Evolutionary conservation across 2,329 filamentous ascomycete genomes (phyloP), one percentile per base, ranked within the genome.

Genomic region (Leptodontidium sp.): DNA sequence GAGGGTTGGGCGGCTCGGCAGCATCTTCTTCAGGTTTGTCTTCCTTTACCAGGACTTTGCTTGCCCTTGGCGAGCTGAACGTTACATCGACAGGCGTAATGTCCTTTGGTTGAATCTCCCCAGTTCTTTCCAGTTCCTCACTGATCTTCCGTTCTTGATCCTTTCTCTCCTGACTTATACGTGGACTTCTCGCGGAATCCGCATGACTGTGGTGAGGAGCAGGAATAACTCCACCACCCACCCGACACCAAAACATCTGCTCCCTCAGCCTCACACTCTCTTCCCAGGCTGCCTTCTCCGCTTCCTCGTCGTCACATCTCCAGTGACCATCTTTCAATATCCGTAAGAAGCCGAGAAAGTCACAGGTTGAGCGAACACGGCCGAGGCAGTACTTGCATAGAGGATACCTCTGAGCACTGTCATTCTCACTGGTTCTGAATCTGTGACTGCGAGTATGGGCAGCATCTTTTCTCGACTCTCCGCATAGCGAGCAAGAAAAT

Each of bases 191-290:
- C 6, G 66, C 57, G 12, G 66, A n/a, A 17, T 76, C 74, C 3
- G 63, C 29, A 49, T 75, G 71, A 21, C 66, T 61, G 58, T 75
- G 71, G 24, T 77, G 74, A 15, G 64, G 43, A 49, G 68, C 66
- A 1, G 95, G 96, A 14, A 98, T 82, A 1, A 99, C 93, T 15
- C 96, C 96, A 35, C 94, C 96, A 32, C 95, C 95, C 64, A 99
- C 89, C 66, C 96, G 88, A 62, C 93, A 89, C 96, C 96, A 99
- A 79, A 99, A 99, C 92, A 99, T 97, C 74, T 95, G 90, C 79
- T 99, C 96, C 62, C 96, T 87, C 59, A 98, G 81, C 38, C 91
- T 88, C 12, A 98, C 92, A 67, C 93, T 93, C 82, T 99, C 96
- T 78, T 98, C 95, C 96, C 96, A 99, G 0, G 94, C 93, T 35